Conservation (phyloP, 768 basidiomycete genomes). For the Daedalea quercina region DNA sequence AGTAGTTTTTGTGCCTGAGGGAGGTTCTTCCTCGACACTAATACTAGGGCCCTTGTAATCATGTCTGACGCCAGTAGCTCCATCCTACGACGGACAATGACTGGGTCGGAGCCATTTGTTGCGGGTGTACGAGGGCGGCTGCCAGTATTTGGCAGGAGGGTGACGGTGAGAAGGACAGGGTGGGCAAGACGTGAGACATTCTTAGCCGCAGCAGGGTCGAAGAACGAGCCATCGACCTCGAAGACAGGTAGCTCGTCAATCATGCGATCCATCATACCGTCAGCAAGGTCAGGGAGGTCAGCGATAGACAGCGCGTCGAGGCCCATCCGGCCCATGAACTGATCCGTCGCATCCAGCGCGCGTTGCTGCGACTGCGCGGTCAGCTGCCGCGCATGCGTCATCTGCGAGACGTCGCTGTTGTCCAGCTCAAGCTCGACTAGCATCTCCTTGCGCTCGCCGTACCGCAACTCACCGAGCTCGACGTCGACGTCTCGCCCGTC, state of each 20-base stretch:
- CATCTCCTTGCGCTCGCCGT: constrained; percentile 98
- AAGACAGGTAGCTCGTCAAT: constrained; percentile 97
- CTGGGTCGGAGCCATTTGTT: constrained; percentile 60
- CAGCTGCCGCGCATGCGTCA: constrained; percentile 13
- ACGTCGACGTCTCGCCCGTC: constrained; percentile 95
- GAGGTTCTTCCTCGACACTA: constrained; percentile 88
- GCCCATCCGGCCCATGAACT: constrained; percentile 82
- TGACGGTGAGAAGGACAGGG: constrained; percentile 92
- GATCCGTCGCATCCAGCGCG: constrained; percentile 76
- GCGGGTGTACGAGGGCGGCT: constrained; percentile 35
- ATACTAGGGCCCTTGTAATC: constrained; percentile 90
- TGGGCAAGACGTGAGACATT: constrained; percentile 84
- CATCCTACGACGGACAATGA: constrained; percentile 91
- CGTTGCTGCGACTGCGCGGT: constrained; percentile 13
- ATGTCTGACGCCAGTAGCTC: constrained; percentile 95
- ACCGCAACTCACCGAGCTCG: constrained; percentile 88
- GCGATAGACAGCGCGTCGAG: constrained; percentile 69
- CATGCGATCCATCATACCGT: constrained; percentile 94
- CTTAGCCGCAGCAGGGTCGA: constrained; percentile 81
- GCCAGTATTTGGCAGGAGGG: constrained; percentile 57
- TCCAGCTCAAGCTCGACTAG: constrained; percentile 93
- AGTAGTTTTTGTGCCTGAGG: constrained; percentile 87
- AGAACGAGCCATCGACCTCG: constrained; percentile 94
- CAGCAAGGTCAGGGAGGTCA: constrained; percentile 66
- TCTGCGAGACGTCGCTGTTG: constrained; percentile 45